Evolutionary conservation across 345 rosid genomes (phyloP).

Genomic region (Sisymbrium irio): DNA sequence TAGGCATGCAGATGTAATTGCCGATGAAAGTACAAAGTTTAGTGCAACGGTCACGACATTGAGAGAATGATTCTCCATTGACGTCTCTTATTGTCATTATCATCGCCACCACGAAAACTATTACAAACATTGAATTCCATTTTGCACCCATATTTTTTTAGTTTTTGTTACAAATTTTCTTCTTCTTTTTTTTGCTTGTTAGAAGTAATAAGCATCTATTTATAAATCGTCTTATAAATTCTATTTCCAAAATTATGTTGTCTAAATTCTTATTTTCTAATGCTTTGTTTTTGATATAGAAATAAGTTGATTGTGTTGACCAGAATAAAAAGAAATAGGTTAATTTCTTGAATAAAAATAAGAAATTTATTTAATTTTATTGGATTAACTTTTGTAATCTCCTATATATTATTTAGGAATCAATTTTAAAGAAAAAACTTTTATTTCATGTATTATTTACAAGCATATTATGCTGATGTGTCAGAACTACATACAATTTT

Average conservation of each 20-base stretch:
- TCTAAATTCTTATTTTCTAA: too few species aligned
- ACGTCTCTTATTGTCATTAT: background rate
- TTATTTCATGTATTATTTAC: too few species aligned
- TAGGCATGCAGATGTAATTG: background rate
- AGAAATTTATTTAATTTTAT: too few species aligned
- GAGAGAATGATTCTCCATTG: background rate
- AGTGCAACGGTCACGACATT: constrained; percentile 14
- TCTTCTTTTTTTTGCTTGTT: too few species aligned
- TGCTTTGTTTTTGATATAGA: background rate
- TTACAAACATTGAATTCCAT: background rate
- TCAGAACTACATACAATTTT: too few species aligned
- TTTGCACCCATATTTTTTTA: background rate
- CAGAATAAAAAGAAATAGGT: background rate
- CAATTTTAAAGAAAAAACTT: too few species aligned
- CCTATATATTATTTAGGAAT: too few species aligned
- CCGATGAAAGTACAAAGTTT: constrained; percentile 7
- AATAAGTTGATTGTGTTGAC: background rate
- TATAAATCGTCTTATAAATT: background rate
- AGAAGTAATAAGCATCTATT: background rate
- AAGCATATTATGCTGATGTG: too few species aligned
- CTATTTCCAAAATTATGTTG: background rate
- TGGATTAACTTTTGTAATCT: too few species aligned
- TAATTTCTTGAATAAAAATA: too few species aligned
- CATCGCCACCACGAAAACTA: background rate
- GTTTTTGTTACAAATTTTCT: background rate